Percentiles rank a stretch among this genome's conserved stretches.
phyloP scores from a whole-genome alignment of 2,329 filamentous ascomycete genomes.

The Phoma sp. region DNA sequence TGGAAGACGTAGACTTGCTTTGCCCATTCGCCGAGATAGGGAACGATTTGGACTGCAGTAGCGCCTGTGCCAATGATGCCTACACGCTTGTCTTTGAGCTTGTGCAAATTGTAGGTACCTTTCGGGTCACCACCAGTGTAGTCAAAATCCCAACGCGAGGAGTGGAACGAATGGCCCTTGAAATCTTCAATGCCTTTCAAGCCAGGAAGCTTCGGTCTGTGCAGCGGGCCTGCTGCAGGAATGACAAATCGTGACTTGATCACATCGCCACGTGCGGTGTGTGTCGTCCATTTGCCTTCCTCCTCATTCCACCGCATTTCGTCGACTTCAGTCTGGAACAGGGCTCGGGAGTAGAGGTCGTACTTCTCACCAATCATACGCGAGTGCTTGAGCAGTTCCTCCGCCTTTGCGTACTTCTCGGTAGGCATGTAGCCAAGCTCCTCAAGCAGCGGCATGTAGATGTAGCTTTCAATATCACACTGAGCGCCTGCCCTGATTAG shows the following conservation, averaged over 20 bases:
- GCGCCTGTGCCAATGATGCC: slow-evolving; percentile 47
- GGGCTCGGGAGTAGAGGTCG: slow-evolving; percentile 50
- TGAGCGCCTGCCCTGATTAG: slow-evolving; percentile 17
- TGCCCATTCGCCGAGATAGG: slow-evolving; percentile 54
- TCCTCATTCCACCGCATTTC: slow-evolving; percentile 58
- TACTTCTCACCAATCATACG: slow-evolving; percentile 56
- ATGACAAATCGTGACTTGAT: slow-evolving; percentile 52
- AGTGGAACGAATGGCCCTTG: slow-evolving; percentile 41
- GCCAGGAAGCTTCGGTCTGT: slow-evolving; percentile 49
- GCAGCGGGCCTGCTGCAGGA: slow-evolving; percentile 52
- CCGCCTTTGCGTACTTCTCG: slow-evolving; percentile 55
- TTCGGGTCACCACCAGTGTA: slow-evolving; percentile 35
- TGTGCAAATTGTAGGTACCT: slow-evolving; percentile 35
- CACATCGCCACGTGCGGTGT: slow-evolving; percentile 31
- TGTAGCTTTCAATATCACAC: slow-evolving; percentile 41
- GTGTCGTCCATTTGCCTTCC: slow-evolving; percentile 39
- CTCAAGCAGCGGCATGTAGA: slow-evolving; percentile 40
- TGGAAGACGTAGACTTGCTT: slow-evolving; percentile 65
- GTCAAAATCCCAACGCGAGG: slow-evolving; percentile 36
- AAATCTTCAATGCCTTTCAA: slow-evolving; percentile 30
- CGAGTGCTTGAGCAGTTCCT: slow-evolving; percentile 58
- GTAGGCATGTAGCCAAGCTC: slow-evolving; percentile 60
- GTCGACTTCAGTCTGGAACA: slow-evolving; percentile 58
- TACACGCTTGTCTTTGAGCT: slow-evolving; percentile 47
- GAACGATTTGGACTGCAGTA: slow-evolving; percentile 46